Evolutionary conservation across 192 early-diverging fungal species (phyloP).

Genomic region (Spinellus fusiger): DNA sequence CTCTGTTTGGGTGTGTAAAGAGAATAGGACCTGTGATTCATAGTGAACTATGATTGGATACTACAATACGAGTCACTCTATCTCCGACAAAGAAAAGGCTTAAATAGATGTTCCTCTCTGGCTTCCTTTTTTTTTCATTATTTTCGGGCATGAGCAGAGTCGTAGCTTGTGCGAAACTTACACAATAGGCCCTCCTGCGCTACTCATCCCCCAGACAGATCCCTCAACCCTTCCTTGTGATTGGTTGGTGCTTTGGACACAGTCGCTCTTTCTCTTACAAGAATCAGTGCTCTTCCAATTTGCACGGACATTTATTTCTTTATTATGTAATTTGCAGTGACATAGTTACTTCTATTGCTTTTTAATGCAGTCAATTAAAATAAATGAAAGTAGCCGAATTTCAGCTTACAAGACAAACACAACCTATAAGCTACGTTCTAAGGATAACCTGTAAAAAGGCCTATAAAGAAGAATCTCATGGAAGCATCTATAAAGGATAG

Average conservation of each 20-base stretch:
- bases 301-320: conserved; percentile 7
- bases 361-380: background rate
- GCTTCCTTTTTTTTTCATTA: background rate
- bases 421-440: no score
- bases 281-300: conserved; percentile 5
- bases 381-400: background rate
- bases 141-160: conserved; percentile 9
- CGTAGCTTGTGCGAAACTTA: conserved; percentile 9
- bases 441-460: no score
- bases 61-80: no score
- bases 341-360: background rate
- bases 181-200: conserved; percentile 12
- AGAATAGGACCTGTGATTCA: no score
- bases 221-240: background rate
- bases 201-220: conserved; percentile 9
- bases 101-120: background rate
- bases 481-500: no score
- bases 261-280: background rate
- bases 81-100: background rate
- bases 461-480: no score
- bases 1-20: no score
- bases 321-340: conserved; percentile 1
- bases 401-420: no score
- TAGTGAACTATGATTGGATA: no score
- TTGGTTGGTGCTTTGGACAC: conserved; percentile 5